Conservation (phyloP, 805 yeast species). For the Sugiyamaella floridensis region DNA sequence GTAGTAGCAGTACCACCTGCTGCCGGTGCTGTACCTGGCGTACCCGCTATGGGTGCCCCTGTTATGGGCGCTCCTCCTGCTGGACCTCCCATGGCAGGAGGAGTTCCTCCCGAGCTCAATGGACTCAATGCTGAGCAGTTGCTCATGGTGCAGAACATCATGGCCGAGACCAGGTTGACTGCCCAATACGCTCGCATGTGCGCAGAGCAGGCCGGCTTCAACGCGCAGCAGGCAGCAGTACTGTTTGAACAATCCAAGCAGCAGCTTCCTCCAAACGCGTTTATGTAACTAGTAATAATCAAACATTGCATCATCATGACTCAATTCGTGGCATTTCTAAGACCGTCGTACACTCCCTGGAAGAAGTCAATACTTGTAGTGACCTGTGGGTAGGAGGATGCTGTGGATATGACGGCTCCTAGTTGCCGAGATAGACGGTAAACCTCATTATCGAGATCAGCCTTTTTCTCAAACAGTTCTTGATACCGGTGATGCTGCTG, state of each 20-base stretch:
- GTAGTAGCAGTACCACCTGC: conserved; percentile 8
- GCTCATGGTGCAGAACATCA: conserved; percentile 55
- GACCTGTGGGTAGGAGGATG: conserved; percentile 2
- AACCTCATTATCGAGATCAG: conserved; percentile 15
- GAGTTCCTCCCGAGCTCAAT: conserved; percentile 16
- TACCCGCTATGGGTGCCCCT: conserved; percentile 16
- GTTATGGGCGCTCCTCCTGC: no score
- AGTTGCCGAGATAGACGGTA: conserved; percentile 13
- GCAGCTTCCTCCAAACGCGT: conserved; percentile 55
- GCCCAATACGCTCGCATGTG: conserved; percentile 76
- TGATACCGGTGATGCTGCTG: conserved; percentile 15
- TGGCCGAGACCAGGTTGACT: conserved; percentile 66
- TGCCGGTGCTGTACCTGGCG: neutral
- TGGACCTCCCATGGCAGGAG: no score
- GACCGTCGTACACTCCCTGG: neutral
- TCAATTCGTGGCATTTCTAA: neutral
- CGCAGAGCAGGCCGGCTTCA: conserved; percentile 84
- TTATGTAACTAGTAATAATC: conserved; percentile 15
- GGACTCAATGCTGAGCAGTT: conserved; percentile 51
- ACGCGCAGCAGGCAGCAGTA: conserved; percentile 57
- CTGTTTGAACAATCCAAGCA: conserved; percentile 65
- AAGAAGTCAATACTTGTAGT: conserved; percentile 7
- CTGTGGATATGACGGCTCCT: conserved; percentile 9
- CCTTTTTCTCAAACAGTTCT: conserved; percentile 14
- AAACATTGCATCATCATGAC: neutral